These are phyloP conservation scores for Dactylorhiza incarnata DNA, from an alignment of 106 monocot species.

Conservation along the genomic window DNA sequence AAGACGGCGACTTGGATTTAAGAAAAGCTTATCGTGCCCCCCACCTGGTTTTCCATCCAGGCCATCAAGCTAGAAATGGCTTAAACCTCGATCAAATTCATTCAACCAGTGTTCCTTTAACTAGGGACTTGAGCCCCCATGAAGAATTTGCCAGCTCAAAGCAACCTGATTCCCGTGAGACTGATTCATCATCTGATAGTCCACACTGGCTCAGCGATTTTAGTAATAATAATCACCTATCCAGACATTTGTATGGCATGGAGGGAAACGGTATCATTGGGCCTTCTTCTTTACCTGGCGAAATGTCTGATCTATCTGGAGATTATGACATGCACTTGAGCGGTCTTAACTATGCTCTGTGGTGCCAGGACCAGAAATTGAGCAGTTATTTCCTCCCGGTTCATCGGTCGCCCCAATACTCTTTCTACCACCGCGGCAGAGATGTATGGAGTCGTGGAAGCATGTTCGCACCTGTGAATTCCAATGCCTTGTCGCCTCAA, in stretches of 20 bases:
- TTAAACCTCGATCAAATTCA: neutral
- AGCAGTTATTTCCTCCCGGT: neutral
- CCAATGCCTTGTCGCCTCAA: conserved; percentile 31
- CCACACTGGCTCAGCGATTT: neutral
- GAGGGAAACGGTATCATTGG: conserved; percentile 10
- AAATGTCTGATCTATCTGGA: conserved; percentile 36
- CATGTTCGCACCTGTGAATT: conserved; percentile 21
- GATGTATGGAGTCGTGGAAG: conserved; percentile 21
- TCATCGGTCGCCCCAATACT: conserved; percentile 18
- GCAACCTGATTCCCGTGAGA: conserved; percentile 8
- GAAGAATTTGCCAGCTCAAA: neutral
- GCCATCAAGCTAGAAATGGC: conserved; percentile 7
- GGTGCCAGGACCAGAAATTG: conserved; percentile 21
- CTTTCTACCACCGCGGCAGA: conserved; percentile 17
- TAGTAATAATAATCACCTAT: neutral
- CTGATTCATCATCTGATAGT: conserved; percentile 9
- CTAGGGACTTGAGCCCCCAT: neutral
- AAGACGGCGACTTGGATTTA: conserved; percentile 3
- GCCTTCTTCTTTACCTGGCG: conserved; percentile 3
- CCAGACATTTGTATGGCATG: neutral
- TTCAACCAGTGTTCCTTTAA: neutral
- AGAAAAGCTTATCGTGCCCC: conserved; percentile 16
- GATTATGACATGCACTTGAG: conserved; percentile 28
- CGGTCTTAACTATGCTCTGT: conserved; percentile 45
- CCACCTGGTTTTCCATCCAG: conserved; percentile 9